phyloP scores from a whole-genome alignment of 352 stramenopile genomes.

The Thraustochytrium striatum region DNA sequence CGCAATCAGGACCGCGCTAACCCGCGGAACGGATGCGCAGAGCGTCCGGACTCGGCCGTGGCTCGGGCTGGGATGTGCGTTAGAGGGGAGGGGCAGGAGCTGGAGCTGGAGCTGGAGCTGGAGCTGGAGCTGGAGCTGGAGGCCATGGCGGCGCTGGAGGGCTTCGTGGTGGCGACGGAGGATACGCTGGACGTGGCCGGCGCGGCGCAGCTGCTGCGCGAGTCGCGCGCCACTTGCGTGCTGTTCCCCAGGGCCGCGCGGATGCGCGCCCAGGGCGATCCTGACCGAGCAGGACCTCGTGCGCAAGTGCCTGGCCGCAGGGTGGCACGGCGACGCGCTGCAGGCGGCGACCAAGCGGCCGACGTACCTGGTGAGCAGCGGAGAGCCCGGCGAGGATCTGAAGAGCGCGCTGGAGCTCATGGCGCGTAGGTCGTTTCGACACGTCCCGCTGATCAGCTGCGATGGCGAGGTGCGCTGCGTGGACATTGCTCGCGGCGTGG shows the following conservation, averaged over 20 bases:
- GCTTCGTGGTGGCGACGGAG: not conserved
- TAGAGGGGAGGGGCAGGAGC: not conserved
- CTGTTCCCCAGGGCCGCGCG: not conserved
- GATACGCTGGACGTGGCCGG: not conserved
- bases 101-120: not conserved
- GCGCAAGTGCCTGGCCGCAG: not conserved
- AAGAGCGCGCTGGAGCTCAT: constrained; percentile 25
- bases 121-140: not conserved
- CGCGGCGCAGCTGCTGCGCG: constrained; percentile 3
- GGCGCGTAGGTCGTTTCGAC: constrained; percentile 10
- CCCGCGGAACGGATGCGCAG: too few species aligned
- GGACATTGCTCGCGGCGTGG: constrained; percentile 29
- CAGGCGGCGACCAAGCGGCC: not conserved
- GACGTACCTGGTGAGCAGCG: not conserved
- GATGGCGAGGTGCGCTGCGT: not conserved
- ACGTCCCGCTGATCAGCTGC: constrained; percentile 1
- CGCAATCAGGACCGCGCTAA: too few species aligned
- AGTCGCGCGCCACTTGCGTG: not conserved
- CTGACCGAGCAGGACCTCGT: constrained; percentile 42
- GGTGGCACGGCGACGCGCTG: not conserved
- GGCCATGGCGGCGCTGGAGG: not conserved
- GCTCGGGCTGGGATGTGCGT: too few species aligned
- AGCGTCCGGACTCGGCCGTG: too few species aligned
- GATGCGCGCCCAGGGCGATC: not conserved
- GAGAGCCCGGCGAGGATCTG: not conserved